Percentiles rank a stretch among this genome's conserved stretches.
Evolutionary conservation across 108 stramenopile species (phyloP).

Genomic region (Skeletonema marinoi): DNA sequence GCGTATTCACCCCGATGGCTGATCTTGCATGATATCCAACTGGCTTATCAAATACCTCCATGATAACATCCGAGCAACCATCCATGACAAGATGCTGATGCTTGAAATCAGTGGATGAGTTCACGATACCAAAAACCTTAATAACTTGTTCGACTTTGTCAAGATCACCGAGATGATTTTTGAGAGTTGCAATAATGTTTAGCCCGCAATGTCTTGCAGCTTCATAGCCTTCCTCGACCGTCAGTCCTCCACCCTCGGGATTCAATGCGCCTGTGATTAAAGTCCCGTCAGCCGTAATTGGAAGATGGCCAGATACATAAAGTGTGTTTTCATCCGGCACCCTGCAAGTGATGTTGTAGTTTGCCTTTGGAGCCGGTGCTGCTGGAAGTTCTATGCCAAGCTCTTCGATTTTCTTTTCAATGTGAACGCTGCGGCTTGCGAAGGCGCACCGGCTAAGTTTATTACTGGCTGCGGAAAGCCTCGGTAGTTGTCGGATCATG

Average conservation of each 20-base stretch:
- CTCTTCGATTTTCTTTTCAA: conserved; percentile 74
- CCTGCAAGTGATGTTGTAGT: conserved; percentile 81
- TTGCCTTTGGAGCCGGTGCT: conserved; percentile 80
- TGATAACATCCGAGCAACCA: conserved; percentile 82
- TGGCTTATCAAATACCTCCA: conserved; percentile 81
- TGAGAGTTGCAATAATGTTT: conserved; percentile 85
- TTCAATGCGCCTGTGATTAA: conserved; percentile 85
- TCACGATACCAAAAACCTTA: conserved; percentile 90
- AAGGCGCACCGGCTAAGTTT: conserved; percentile 2
- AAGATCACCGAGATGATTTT: conserved; percentile 79
- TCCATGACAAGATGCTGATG: conserved; percentile 87
- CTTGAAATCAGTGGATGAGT: conserved; percentile 81
- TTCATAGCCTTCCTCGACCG: conserved; percentile 83
- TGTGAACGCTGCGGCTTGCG: conserved; percentile 47
- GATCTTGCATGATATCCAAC: conserved; percentile 86
- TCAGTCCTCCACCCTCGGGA: conserved; percentile 57
- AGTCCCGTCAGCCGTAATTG: conserved; percentile 71
- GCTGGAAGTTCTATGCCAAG: conserved; percentile 78
- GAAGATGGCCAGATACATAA: conserved; percentile 88
- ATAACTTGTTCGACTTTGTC: conserved; percentile 84
- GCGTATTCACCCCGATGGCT: conserved; percentile 82
- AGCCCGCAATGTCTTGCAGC: conserved; percentile 86
- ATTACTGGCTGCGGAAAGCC: neutral
- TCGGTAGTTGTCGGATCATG: conserved; percentile 13
- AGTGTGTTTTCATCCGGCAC: conserved; percentile 64